Evolutionary conservation across 1,139 yeast species (phyloP), one percentile per base, ranked within the genome.

Genomic region (Candida dubliniensis): DNA sequence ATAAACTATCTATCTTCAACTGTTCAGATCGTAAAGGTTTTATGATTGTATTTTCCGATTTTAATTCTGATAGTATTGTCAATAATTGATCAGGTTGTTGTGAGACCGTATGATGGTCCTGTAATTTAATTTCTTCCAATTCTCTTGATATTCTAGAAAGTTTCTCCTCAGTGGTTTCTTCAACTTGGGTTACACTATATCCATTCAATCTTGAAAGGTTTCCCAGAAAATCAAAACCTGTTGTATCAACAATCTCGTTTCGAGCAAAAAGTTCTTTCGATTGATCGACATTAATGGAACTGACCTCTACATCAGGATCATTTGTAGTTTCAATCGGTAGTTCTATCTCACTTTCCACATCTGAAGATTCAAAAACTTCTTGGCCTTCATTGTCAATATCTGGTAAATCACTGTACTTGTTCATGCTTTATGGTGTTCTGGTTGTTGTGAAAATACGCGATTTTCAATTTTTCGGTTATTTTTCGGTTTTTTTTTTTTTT

Each of bases 301-400:
- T 46, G 11, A 45, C 48, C 31, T 56, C 60, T 36, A 56, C 44
- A 11, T 55, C 50, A 25, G 34, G 37, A 10, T 31, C 36, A 2
- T 24, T 3, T 2, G 29, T 37, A 8, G 15, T 23, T 8, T 31
- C 36, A 2, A 12, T 12, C 1, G 31, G 34, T 14, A 14, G n/a
- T 31, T 36, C 37, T 18, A 34, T n/a, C 8, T 42, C 64, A 36
- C 70, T 69, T 37, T 77, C 81, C 1, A 68, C 58, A 50, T 77
- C 82, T 0, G 81, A 75, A 0, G 81, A 74, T 54, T 78, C 82
- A 52, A 68, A 77, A 2, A 77, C 66, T 43, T 72, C 78, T 38
- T 55, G 63, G 0, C 66, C 53, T 2, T 53, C 60, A 11, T 43
- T 43, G 34, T 71, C 69, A 15, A 64, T 62, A 32, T 55, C 69